Base-by-base conservation (phyloP, 202 grass and related monocot species). In the Miscanthus sacchariflorus region DNA sequence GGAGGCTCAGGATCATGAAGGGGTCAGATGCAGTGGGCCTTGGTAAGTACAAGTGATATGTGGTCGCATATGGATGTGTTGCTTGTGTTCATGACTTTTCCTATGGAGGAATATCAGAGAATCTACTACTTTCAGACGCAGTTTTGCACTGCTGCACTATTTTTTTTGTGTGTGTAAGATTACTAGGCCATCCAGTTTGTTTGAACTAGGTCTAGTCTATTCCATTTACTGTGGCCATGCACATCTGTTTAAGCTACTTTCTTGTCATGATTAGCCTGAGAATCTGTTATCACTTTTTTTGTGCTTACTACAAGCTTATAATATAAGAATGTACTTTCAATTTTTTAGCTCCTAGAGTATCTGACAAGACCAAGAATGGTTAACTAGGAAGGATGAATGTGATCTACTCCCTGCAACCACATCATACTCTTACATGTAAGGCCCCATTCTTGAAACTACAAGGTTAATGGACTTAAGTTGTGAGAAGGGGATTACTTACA, bases 1-100 rank as follows among this genome's bases (percentile, higher is more conserved):
- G 89, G 78, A 91, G 93, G 73, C 89, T 95, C 48, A 90, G 93
- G 91, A 95, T 95, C 70, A 95, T 95, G 93, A 95, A 95, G 87
- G 89, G 91, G 18, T 93, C 93, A 28, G 93, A 95, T 86, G 91
- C 93, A 82, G 92, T 95, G 74, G 93, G 93, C 84, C 91, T 95
- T 85, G 91, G 93, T 95, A 93, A 91, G 87, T 87, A 79, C 59
- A 85, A 23, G 48, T 71, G 48, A 38, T 70, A n/a, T 66, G 21
- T 77, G 64, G 68, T 83, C 80, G 19, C 68, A 90, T 72, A 74
- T 88, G 19, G 23, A 54, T 45, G 27, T 78, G 50, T 85, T 83
- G 27, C 56, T 4, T 52, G 70, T 83, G 45, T 76, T 68, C 64
- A 67, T 83, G 78, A 12, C 43, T 80, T 76, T 76, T 58, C 44